Conservation (phyloP, 352 stramenopile species). For the Pilasporangium apinafurcum region DNA sequence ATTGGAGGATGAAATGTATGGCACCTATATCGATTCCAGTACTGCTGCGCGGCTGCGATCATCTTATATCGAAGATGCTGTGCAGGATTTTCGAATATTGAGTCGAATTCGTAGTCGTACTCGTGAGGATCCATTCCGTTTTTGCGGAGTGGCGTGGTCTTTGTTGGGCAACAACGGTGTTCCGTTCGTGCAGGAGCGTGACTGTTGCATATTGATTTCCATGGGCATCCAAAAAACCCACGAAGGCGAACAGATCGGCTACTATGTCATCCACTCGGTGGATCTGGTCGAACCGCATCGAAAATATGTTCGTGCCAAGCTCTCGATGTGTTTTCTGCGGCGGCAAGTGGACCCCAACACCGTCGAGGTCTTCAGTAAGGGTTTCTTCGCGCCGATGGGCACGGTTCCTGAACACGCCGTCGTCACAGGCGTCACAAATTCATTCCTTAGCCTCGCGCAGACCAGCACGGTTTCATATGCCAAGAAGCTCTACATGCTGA, state of each 20-base stretch:
- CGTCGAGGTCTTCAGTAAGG: constrained; percentile 33
- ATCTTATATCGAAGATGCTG: constrained; percentile 5
- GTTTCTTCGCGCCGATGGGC: constrained; percentile 27
- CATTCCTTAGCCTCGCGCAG: constrained; percentile 16
- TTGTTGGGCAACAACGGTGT: constrained; percentile 7
- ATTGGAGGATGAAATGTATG: constrained; percentile 11
- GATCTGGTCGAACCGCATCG: constrained; percentile 13
- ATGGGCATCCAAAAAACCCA: constrained; percentile 17
- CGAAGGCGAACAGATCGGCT: constrained; percentile 25
- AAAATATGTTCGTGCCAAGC: constrained; percentile 14
- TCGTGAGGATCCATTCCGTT: constrained; percentile 10
- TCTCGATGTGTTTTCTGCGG: constrained; percentile 34
- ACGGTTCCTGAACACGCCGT: constrained; percentile 21
- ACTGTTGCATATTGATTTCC: constrained; percentile 23
- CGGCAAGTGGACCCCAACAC: constrained; percentile 22
- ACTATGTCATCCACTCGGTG: constrained; percentile 34
- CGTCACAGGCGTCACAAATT: too few relatives aligned
- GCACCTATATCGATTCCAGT: constrained; percentile 6
- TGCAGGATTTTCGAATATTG: constrained; percentile 9
- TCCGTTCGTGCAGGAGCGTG: constrained; percentile 18
- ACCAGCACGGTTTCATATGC: constrained; percentile 26
- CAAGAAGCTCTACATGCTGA: constrained; percentile 42
- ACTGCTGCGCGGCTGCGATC: constrained; percentile 6
- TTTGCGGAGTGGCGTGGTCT: constrained; percentile 10
- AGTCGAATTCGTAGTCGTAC: constrained; percentile 4